Conservation (phyloP, 768 basidiomycete species). For the Tricholoma bakamatsutake region DNA sequence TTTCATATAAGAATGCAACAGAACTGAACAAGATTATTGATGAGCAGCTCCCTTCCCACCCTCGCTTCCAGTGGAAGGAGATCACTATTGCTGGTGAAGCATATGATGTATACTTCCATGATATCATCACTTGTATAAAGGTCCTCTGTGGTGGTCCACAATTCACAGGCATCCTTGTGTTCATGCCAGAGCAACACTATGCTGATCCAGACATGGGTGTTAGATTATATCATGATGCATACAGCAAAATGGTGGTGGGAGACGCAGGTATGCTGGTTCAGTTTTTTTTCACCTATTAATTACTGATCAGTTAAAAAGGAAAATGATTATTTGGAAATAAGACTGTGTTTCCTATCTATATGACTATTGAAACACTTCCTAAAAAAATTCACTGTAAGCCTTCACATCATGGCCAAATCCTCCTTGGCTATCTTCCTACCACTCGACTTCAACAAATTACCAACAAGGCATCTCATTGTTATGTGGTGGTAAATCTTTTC, state of each 20-base stretch:
- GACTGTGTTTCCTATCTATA: slow-evolving; percentile 39
- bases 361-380: slow-evolving; percentile 40
- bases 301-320: neutral
- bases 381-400: slow-evolving; percentile 34
- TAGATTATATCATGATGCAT: slow-evolving; percentile 35
- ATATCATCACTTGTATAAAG: slow-evolving; percentile 30
- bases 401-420: slow-evolving; percentile 27
- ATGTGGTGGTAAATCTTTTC: slow-evolving; percentile 28
- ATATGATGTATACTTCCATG: slow-evolving; percentile 7
- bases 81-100: no score
- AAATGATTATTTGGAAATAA: slow-evolving; percentile 29
- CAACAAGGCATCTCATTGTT: slow-evolving; percentile 19
- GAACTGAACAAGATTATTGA: no score
- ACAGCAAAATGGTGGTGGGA: slow-evolving; percentile 50
- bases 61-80: no score
- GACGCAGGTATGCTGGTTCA: slow-evolving; percentile 31
- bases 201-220: slow-evolving; percentile 18
- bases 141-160: slow-evolving; percentile 29
- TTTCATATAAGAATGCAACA: no score
- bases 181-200: slow-evolving; percentile 33
- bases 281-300: neutral
- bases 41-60: no score
- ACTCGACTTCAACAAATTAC: slow-evolving; percentile 26
- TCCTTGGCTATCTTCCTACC: slow-evolving; percentile 36
- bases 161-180: slow-evolving; percentile 23